Conservation (phyloP, 1,139 yeast species). For the Diutina scorzettiae region DNA sequence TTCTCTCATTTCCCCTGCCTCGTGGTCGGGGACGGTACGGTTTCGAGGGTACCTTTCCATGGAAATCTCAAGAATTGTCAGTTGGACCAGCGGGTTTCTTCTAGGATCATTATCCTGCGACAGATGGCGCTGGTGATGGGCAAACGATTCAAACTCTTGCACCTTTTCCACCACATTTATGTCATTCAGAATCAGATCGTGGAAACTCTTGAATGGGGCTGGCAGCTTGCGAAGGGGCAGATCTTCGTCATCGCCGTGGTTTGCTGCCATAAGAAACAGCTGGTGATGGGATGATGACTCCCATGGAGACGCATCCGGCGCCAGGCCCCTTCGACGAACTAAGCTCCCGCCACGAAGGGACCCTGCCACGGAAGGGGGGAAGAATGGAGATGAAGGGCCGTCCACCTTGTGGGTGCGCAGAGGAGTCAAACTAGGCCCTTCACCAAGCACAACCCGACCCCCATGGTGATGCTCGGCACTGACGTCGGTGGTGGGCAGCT, state of each 20-base stretch:
- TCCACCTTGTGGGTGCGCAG: no score
- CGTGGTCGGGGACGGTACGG: background rate
- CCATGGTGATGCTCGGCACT: background rate
- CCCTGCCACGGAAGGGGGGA: constrained; percentile 3
- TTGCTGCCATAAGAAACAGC: background rate
- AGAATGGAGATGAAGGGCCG: background rate
- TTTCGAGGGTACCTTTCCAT: background rate
- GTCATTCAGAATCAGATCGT: constrained; percentile 2
- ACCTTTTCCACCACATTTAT: background rate
- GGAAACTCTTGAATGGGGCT: constrained; percentile 2
- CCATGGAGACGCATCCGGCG: constrained; percentile 1
- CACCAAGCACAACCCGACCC: background rate
- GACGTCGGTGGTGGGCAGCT: background rate
- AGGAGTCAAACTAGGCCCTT: no score
- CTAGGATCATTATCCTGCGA: background rate
- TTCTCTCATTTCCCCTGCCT: background rate
- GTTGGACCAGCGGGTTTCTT: background rate
- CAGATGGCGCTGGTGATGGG: background rate
- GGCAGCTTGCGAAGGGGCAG: background rate
- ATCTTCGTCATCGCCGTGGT: background rate
- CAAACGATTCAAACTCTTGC: background rate
- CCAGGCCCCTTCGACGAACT: constrained; percentile 5
- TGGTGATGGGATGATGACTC: background rate
- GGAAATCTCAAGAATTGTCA: constrained; percentile 1
- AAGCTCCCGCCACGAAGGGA: no score